phyloP scores from a whole-genome alignment of 2,329 filamentous ascomycete genomes.

The Ophiobolus disseminans region DNA sequence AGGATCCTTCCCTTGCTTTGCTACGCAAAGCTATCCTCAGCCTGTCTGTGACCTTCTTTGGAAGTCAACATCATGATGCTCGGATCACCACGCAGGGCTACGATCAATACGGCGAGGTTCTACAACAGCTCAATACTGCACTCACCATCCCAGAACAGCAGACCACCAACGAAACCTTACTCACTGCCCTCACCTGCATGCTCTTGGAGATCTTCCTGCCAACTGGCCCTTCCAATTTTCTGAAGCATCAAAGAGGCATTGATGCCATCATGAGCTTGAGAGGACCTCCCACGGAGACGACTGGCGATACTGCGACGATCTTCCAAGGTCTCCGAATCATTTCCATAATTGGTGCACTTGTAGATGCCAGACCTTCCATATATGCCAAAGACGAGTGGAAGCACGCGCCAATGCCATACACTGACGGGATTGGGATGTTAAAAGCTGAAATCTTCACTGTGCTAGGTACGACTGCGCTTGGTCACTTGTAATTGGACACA shows the following conservation, averaged over 20 bases:
- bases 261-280: conserved; percentile 34
- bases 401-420: conserved; percentile 14
- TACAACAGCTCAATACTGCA: conserved; percentile 31
- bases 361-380: conserved; percentile 22
- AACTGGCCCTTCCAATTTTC: conserved; percentile 33
- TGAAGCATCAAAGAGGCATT: conserved; percentile 38
- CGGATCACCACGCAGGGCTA: conserved; percentile 30
- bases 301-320: conserved; percentile 17
- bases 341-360: conserved; percentile 33
- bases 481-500: too few species aligned
- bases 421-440: conserved; percentile 18
- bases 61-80: conserved; percentile 29
- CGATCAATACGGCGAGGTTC: conserved; percentile 29
- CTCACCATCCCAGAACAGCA: conserved; percentile 24
- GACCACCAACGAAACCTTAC: conserved; percentile 31
- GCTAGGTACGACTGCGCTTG: too few species aligned
- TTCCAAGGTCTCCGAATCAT: conserved; percentile 29
- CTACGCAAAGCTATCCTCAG: conserved; percentile 33
- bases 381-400: conserved; percentile 36
- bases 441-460: conserved; percentile 29
- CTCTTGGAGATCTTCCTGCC: conserved; percentile 39
- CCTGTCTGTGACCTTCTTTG: conserved; percentile 35
- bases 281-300: conserved; percentile 24
- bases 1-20: conserved; percentile 23
- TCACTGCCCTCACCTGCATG: conserved; percentile 34